These are phyloP conservation scores for Stylonectria norvegica DNA, from an alignment of 2,329 filamentous ascomycete species.

Conservation along the genomic window DNA sequence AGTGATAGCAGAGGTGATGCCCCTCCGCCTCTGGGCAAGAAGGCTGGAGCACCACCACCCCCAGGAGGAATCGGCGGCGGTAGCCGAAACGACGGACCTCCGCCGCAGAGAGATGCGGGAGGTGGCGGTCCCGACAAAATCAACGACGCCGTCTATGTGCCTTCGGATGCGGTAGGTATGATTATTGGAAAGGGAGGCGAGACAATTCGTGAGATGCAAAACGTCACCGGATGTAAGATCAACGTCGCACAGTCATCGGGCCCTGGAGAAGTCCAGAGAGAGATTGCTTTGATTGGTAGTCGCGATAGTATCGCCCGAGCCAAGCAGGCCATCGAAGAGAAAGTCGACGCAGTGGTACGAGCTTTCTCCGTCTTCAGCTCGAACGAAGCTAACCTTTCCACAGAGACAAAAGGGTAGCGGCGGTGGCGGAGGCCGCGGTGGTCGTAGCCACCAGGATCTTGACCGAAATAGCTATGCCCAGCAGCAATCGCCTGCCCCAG, in stretches of 20 bases:
- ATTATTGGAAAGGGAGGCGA: conserved; percentile 94
- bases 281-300: conserved; percentile 80
- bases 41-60: too few relatives aligned
- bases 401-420: conserved; percentile 53
- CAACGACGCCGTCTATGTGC: conserved; percentile 79
- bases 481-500: conserved; percentile 36
- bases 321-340: conserved; percentile 83
- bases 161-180: conserved; percentile 91
- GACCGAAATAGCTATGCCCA: conserved; percentile 54
- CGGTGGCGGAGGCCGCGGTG: conserved; percentile 38
- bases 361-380: not conserved
- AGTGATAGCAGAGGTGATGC: conserved; percentile 70
- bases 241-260: conserved; percentile 82
- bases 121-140: conserved; percentile 60
- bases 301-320: conserved; percentile 75
- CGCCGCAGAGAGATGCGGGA: conserved; percentile 33
- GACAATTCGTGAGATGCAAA: conserved; percentile 92
- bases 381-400: conserved; percentile 27
- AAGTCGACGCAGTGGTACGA: conserved; percentile 79
- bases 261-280: conserved; percentile 73
- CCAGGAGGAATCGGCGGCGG: conserved; percentile 23
- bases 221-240: conserved; percentile 85
- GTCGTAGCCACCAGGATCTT: conserved; percentile 50
- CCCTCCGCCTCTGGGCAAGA: conserved; percentile 31
- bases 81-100: conserved; percentile 29